Evolutionary conservation across 148 eudicot species (phyloP).

Genomic region (Camellia granthamiana): DNA sequence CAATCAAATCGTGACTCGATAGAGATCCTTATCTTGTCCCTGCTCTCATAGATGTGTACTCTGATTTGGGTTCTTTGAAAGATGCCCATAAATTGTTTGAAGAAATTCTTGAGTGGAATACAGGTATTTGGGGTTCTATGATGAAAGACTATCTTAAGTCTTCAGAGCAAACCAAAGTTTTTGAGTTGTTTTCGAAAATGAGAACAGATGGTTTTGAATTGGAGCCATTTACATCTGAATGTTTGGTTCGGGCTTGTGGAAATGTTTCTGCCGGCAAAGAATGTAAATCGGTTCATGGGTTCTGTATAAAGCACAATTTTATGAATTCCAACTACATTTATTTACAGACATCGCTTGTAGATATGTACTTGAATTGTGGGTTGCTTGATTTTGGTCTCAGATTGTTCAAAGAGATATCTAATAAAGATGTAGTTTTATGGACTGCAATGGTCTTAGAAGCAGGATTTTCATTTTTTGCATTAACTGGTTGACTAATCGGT

Average conservation of each 20-base stretch:
- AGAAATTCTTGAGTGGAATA: background rate
- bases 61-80: background rate
- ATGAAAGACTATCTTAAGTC: conserved; percentile 10
- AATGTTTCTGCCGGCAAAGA: conserved; percentile 4
- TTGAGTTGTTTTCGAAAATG: conserved; percentile 4
- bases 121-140: conserved; percentile 8
- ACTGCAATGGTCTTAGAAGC: background rate
- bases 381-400: background rate
- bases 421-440: conserved; percentile 15
- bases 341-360: no score
- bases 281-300: no score
- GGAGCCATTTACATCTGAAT: background rate
- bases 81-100: conserved; percentile 13
- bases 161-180: background rate
- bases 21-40: no score
- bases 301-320: no score
- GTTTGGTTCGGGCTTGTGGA: conserved; percentile 11
- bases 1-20: no score
- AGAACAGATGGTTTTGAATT: background rate
- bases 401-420: conserved; percentile 2
- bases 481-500: no score
- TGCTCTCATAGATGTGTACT: no score
- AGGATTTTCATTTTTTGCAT: no score
- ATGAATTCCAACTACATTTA: no score
- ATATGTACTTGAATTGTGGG: no score